Evolutionary conservation across 2,329 filamentous ascomycete species (phyloP), one percentile per base, ranked within the genome.

Genomic region (Zasmidium cellare): DNA sequence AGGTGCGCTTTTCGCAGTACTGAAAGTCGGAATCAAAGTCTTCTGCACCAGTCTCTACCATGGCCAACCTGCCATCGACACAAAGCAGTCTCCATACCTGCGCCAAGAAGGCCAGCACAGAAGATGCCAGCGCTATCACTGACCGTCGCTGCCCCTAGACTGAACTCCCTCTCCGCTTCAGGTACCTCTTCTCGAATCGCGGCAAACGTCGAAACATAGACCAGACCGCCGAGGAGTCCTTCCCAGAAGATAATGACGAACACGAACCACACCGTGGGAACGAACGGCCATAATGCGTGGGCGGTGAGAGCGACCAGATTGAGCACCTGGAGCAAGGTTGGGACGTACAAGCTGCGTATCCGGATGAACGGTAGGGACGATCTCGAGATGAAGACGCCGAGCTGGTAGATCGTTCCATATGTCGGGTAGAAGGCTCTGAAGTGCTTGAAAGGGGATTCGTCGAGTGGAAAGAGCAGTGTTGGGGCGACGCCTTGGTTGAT

Each of bases 141-240:
- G 44, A 97, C 93, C 23, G 89, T 96, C 2, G 92, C 94, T 0
- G 92, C 93, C 0, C 90, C 87, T 1, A 99, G 77, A 59, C 91
- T 96, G 70, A 97, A 97, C 75, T 99, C 94, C 5, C 93, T 83
- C 53, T 97, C 92, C 28, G 86, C 84, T 3, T 82, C 78, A 0
- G 87, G 85, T 1, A 97, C 87, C 6, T 87, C 86, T 68, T 97
- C 91, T 72, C 91, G 88, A 61, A 99, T 97, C 71, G 96, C 90
- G 0, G 92, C 91, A 74, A 97, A 99, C 0, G 92, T 96, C 69
- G 93, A 96, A 59, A 97, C 92, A 68, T 99, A 99, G 0, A 97
- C 94, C 2, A 91, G 81, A 0, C 94, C 94, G 0, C 94, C 94
- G 0, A 99, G 79, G 12, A 97, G 74, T 0, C 94, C 94, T 73